phyloP scores from a whole-genome alignment of 1,284 basidiomycete genomes.

The Bondarzewia mesenterica region DNA sequence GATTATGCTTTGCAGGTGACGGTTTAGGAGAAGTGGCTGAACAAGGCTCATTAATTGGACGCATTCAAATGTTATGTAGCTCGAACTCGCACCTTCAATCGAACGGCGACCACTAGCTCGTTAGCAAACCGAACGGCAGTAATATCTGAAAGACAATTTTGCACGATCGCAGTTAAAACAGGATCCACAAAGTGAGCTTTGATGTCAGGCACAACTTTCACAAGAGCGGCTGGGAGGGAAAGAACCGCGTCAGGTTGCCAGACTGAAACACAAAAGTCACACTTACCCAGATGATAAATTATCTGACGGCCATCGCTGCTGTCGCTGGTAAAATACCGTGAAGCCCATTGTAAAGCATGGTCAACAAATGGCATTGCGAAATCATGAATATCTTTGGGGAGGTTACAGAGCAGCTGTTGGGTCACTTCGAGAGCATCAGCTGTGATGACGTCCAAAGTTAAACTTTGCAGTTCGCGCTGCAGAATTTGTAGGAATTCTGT shows the following conservation, averaged over 20 bases:
- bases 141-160: conserved; percentile 42
- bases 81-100: conserved; percentile 60
- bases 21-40: conserved; percentile 57
- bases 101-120: conserved; percentile 31
- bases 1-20: conserved; percentile 51
- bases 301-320: conserved; percentile 13
- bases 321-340: conserved; percentile 29
- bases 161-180: conserved; percentile 58
- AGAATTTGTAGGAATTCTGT: conserved; percentile 12
- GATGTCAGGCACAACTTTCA: conserved; percentile 23
- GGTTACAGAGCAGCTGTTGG: neutral
- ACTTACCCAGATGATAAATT: conserved; percentile 5
- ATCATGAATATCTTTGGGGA: conserved; percentile 16
- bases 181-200: conserved; percentile 69
- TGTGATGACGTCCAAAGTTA: conserved; percentile 10
- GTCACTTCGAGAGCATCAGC: conserved; percentile 7
- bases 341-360: conserved; percentile 40
- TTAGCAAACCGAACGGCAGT: conserved; percentile 42
- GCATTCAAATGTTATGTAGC: neutral
- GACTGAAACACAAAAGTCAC: neutral
- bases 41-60: conserved; percentile 6
- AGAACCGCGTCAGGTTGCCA: neutral
- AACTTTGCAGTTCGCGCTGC: conserved; percentile 4
- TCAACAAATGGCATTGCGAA: conserved; percentile 31
- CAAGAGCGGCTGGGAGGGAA: conserved; percentile 21